Evolutionary conservation across 2,329 filamentous ascomycete species (phyloP).

Genomic region (Neurospora sp.): DNA sequence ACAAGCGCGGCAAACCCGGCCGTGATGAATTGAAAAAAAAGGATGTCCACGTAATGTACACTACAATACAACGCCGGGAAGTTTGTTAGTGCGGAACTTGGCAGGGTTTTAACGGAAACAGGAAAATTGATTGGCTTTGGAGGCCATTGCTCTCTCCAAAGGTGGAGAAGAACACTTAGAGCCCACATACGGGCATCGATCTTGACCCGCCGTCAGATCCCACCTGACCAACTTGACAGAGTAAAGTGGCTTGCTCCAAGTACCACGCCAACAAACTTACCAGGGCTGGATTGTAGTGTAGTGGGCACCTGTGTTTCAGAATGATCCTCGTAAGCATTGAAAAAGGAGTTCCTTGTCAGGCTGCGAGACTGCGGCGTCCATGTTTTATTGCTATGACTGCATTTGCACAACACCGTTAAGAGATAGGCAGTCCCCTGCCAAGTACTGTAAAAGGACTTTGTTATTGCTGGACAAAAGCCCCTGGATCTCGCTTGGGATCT

Average conservation of each 20-base stretch:
- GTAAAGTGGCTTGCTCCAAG: no score
- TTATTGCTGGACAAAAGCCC: slow-evolving; percentile 5
- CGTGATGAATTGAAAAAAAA: not conserved
- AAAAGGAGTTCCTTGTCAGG: not conserved
- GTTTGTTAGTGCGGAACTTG: no score
- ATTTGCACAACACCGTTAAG: not conserved
- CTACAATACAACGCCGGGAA: no score
- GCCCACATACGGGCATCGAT: no score
- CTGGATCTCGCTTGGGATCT: slow-evolving; percentile 11
- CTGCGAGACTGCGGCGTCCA: not conserved
- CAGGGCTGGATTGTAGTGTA: not conserved
- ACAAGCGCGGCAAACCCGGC: not conserved
- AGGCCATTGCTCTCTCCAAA: no score
- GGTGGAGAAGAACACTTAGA: no score
- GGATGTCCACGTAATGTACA: no score
- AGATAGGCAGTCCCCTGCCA: not conserved
- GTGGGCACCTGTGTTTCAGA: not conserved
- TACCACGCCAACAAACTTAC: no score
- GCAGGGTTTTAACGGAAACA: no score
- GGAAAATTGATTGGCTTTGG: no score
- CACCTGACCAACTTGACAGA: no score
- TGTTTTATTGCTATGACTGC: not conserved
- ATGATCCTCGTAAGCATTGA: not conserved
- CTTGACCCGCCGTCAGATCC: no score
- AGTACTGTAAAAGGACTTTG: not conserved